Conservation (phyloP, 148 eudicot species). For the Vaccinium vitisidaea region DNA sequence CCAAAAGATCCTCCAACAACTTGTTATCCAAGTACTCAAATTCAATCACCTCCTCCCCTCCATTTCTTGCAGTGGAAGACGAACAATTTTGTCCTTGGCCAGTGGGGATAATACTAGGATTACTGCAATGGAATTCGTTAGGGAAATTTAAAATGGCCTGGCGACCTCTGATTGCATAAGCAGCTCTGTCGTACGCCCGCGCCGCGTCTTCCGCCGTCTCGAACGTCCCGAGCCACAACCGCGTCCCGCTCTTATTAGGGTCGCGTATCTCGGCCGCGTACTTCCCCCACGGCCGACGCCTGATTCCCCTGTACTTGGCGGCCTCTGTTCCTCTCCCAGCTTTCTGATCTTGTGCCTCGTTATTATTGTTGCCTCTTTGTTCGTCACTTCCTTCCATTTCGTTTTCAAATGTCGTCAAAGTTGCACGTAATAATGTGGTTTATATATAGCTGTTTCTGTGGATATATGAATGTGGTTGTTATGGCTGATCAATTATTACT, state of each 20-base stretch:
- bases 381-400: neutral
- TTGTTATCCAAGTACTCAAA: slow-evolving; percentile 32
- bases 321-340: neutral
- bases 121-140: neutral
- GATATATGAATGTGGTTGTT: too few relatives aligned
- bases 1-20: slow-evolving; percentile 36
- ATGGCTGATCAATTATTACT: neutral
- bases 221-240: slow-evolving; percentile 16
- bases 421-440: neutral
- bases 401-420: neutral
- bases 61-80: neutral
- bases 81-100: neutral
- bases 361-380: neutral
- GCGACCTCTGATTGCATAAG: slow-evolving; percentile 15
- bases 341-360: neutral
- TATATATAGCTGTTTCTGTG: neutral
- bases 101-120: neutral
- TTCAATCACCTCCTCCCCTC: slow-evolving; percentile 26
- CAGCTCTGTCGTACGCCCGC: slow-evolving; percentile 19
- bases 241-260: slow-evolving; percentile 7
- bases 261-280: slow-evolving; percentile 20
- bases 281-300: slow-evolving; percentile 18
- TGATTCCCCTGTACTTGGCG: neutral
- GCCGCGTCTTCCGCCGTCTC: slow-evolving; percentile 22
- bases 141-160: slow-evolving; percentile 22